Base-by-base conservation (phyloP, 169 alveolate species). In the Cryptosporidium meleagridis region DNA sequence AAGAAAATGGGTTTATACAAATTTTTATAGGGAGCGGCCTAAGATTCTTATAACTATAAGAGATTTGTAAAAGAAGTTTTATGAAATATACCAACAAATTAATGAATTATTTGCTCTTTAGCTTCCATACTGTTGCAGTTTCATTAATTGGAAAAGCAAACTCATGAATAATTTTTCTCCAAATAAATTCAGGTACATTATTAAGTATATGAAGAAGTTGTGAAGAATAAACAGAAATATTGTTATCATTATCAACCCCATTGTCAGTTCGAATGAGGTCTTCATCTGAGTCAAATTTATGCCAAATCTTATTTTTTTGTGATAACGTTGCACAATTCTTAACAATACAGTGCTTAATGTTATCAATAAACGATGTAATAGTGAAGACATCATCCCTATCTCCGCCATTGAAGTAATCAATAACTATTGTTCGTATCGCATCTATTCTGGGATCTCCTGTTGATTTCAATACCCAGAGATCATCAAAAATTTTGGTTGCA, bases 51-150 rank as follows among this genome's bases (percentile, higher is more conserved):
- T 23, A 55, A n/a, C 0, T n/a, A 55, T 21, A 55, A n/a, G 7
- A 0, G 23, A 55, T 5, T 3, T n/a, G 10, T 5, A 26, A 3
- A 21, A 9, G 37, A 4, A 23, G 26, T 48, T 16, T 6, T 2
- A 48, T 48, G 55, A 0, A 48, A 14, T 48, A 7, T 14, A 1
- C 16, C 2, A 48, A 21, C 6, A 14, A 16, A 48, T 16, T 14
- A 16, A 16, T 14, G 67, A 41, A 16, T 41, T 62, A 65, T 44
- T 48, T 80, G 37, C 89, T 51, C 16, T 80, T 80, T 7, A 80
- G 51, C 41, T 59, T 62, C 89, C 89, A 80, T n/a, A 80, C 89
- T 62, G 89, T 80, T 65, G 89, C 73, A 39, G 89, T 80, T 44
- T 59, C 75, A 62, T 80, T 80, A 14, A 80, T 65, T 61, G 89